Base-by-base conservation (phyloP, 768 basidiomycete genomes). In the Tricholoma terreum region DNA sequence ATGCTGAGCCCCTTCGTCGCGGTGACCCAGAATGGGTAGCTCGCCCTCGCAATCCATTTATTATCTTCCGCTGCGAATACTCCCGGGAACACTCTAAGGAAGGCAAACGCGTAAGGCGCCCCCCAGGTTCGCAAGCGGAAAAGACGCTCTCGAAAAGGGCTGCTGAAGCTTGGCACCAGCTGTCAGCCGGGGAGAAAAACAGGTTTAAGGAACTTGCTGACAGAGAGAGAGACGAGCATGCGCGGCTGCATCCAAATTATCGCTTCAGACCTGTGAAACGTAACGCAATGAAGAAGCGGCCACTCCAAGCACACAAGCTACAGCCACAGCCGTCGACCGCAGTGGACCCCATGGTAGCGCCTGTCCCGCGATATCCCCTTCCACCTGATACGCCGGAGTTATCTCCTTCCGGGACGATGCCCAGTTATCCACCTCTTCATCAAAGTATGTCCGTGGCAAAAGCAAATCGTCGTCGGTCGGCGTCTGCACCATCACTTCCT, bases 81-180 rank as follows among this genome's bases (percentile, higher is more conserved):
- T 78, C 80, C 61, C 78, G 69, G 63, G 73, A 73, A 58, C 77
- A 83, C 65, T 66, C 72, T 8, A 72, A 69, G 68, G 70, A 70
- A 53, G 72, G 71, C 3, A 74, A 72, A 43, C 70, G 73, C 19
- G 65, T 69, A 40, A 66, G 74, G 24, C 72, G 71, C 27, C 61
- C 66, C n/a, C 68, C 71, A n/a, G 75, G 73, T 34, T 53, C 69
- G 6, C 67, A 70, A 19, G 55, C 69, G 2, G 80, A 81, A 57
- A 83, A 84, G 67, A 79, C 82, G 1, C 79, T 93, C 36, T 90
- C 87, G n/a, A 87, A 87, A 63, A 80, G 88, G 48, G 91, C 90
- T 0, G 86, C 82, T 0, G 85, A 86, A 52, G 85, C 87, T 30
- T 94, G 92, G 92, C 79, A 77, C 36, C 73, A 79, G 56, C 76